Conservation (phyloP, 306 rosid species). For the Delonix regia region DNA sequence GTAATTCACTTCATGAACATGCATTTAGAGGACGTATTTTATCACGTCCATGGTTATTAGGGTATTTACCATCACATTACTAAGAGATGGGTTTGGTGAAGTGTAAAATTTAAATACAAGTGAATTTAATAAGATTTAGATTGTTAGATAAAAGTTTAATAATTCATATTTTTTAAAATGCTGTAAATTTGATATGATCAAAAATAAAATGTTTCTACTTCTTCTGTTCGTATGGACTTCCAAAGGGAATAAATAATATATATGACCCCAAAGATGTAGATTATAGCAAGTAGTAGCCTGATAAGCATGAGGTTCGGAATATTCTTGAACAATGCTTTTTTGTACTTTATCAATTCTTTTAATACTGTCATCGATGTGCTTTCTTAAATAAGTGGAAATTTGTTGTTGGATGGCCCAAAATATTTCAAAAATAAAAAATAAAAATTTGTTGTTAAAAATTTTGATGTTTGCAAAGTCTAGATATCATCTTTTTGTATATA, state of each 20-base stretch:
- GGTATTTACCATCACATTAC: not conserved
- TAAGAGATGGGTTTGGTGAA: no score
- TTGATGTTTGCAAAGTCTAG: slow-evolving; percentile 3
- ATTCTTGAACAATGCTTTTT: slow-evolving; percentile 1
- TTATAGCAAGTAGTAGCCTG: not conserved
- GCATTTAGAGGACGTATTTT: not conserved
- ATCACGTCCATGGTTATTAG: slow-evolving; percentile 16
- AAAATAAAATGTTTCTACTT: slow-evolving; percentile 7
- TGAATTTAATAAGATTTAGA: no score
- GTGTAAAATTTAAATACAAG: no score
- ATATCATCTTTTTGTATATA: slow-evolving; percentile 9
- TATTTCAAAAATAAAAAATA: no score
- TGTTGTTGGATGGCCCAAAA: no score
- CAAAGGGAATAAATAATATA: not conserved
- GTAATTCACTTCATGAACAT: slow-evolving; percentile 4
- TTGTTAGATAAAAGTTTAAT: no score
- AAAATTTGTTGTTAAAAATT: no score
- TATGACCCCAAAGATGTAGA: not conserved
- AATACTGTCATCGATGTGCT: not conserved
- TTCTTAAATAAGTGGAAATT: not conserved
- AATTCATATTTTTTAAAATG: no score
- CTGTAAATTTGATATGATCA: no score
- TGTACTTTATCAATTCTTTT: slow-evolving; percentile 9
- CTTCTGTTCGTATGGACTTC: slow-evolving; percentile 17
- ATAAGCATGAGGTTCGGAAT: not conserved